phyloP scores from a whole-genome alignment of 2,329 filamentous ascomycete genomes.

The Botrytis aclada region DNA sequence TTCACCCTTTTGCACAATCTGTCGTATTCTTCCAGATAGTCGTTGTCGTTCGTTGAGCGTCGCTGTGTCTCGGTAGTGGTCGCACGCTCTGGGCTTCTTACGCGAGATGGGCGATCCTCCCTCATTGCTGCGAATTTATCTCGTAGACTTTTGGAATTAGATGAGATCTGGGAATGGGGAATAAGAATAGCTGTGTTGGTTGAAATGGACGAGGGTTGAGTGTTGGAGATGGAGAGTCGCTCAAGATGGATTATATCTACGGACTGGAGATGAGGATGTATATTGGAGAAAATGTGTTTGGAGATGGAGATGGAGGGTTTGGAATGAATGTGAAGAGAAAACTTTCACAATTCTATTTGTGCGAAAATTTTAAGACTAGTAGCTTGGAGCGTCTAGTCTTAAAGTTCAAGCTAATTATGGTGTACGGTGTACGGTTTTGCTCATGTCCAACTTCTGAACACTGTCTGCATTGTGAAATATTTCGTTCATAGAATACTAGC shows the following conservation, averaged over 20 bases:
- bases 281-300: neutral
- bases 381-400: neutral
- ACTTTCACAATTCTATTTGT: neutral
- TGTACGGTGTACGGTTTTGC: neutral
- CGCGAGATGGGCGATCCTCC: neutral
- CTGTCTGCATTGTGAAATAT: neutral
- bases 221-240: neutral
- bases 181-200: too few relatives aligned
- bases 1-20: neutral
- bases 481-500: neutral
- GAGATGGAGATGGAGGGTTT: neutral
- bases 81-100: neutral
- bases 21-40: neutral
- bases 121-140: neutral
- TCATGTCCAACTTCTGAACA: neutral
- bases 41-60: neutral
- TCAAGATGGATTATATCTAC: neutral
- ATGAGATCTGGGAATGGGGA: neutral
- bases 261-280: neutral
- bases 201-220: too few relatives aligned
- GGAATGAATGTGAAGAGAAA: neutral
- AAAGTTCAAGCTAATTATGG: neutral
- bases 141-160: neutral
- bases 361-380: neutral
- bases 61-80: neutral